phyloP scores from a whole-genome alignment of 208 protist genomes.

The Crithidia fasciculata region DNA sequence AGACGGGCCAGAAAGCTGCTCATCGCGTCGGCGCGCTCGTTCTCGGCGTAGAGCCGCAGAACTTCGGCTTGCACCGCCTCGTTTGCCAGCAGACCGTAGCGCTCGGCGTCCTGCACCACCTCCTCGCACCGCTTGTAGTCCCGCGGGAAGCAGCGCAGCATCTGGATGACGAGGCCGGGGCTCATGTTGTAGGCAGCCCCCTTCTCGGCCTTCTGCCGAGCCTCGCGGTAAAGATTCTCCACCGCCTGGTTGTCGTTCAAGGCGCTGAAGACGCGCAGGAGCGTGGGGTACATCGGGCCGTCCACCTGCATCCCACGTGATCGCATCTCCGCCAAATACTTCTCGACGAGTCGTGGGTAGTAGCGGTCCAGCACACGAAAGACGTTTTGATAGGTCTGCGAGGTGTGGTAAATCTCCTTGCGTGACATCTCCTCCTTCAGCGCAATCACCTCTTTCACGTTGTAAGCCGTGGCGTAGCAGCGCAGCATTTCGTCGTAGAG shows the following conservation, averaged over 20 bases:
- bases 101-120: slow-evolving; percentile 74
- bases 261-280: slow-evolving; percentile 86
- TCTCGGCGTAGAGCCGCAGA: slow-evolving; percentile 63
- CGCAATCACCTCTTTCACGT: slow-evolving; percentile 87
- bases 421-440: slow-evolving; percentile 90
- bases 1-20: slow-evolving; percentile 65
- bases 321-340: slow-evolving; percentile 88
- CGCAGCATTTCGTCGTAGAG: slow-evolving; percentile 91
- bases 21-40: slow-evolving; percentile 60
- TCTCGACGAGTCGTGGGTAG: slow-evolving; percentile 88
- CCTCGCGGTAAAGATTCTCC: slow-evolving; percentile 81
- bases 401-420: slow-evolving; percentile 76
- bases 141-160: slow-evolving; percentile 62
- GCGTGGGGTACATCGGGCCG: slow-evolving; percentile 82
- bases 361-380: slow-evolving; percentile 90
- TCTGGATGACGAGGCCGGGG: slow-evolving; percentile 62
- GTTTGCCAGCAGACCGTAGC: slow-evolving; percentile 65
- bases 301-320: slow-evolving; percentile 77
- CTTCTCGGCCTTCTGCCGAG: slow-evolving; percentile 46
- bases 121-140: slow-evolving; percentile 53
- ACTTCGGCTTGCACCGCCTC: slow-evolving; percentile 85
- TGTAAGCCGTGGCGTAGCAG: slow-evolving; percentile 87
- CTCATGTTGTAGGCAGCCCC: slow-evolving; percentile 51
- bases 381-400: slow-evolving; percentile 82
- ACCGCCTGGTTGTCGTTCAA: slow-evolving; percentile 64